Evolutionary conservation across 768 basidiomycete species (phyloP).

Genomic region (Inosperma sp.): DNA sequence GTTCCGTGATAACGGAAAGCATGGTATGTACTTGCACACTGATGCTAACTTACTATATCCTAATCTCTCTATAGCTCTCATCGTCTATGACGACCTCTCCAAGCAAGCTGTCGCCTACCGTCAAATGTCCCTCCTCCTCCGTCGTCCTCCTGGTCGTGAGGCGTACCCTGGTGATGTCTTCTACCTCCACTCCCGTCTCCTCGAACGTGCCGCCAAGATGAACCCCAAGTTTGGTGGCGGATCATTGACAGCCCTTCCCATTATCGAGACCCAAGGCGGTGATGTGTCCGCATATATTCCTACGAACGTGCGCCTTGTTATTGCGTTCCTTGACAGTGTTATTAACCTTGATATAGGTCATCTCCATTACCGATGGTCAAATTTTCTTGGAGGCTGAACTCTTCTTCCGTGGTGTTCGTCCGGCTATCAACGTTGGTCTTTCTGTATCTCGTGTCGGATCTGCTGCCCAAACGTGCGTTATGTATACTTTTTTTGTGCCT

Average conservation of each 20-base stretch:
- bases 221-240: conserved; percentile 98
- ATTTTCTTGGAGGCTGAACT: conserved; percentile 99
- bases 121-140: conserved; percentile 99
- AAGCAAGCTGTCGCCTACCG: conserved; percentile 99
- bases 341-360: conserved; percentile 57
- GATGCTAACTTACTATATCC: conserved; percentile 9
- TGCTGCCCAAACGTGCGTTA: conserved; percentile 99
- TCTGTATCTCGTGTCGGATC: conserved; percentile 99
- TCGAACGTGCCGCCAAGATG: conserved; percentile 99
- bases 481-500: conserved; percentile 26
- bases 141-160: conserved; percentile 99
- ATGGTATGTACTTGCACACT: conserved; percentile 52
- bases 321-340: conserved; percentile 3
- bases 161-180: conserved; percentile 99
- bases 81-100: conserved; percentile 99
- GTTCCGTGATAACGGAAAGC: conserved; percentile 99
- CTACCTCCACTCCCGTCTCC: conserved; percentile 99
- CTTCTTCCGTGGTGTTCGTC: conserved; percentile 99
- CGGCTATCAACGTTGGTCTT: conserved; percentile 99
- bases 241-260: conserved; percentile 96
- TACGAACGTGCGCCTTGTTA: conserved; percentile 59
- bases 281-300: conserved; percentile 99
- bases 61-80: conserved; percentile 57
- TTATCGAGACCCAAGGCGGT: conserved; percentile 99
- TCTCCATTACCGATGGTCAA: conserved; percentile 99